Percentiles rank a stretch among this genome's conserved stretches.
Conservation (phyloP, 1,284 basidiomycete genomes). For the Mycena citricolor region DNA sequence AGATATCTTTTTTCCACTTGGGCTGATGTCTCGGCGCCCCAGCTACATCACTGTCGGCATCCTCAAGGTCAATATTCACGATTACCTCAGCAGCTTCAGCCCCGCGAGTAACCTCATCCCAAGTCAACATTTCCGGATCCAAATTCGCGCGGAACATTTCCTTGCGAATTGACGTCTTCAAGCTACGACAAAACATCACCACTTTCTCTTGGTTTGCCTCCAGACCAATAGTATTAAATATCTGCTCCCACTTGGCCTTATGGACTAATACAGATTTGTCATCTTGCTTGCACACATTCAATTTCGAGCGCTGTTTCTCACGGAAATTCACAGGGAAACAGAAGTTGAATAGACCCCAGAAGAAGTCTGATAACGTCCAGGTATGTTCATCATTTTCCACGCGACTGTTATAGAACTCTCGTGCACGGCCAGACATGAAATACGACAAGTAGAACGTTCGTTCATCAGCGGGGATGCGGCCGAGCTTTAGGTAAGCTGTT, state of each 20-base stretch:
- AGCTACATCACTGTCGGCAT: no score
- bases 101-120: conserved; percentile 5
- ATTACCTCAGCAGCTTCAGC: conserved; percentile 4
- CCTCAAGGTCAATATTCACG: not conserved
- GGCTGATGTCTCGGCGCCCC: no score
- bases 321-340: conserved; percentile 43
- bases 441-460: conserved; percentile 29
- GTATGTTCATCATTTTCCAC: conserved; percentile 24
- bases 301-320: conserved; percentile 15
- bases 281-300: not conserved
- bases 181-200: conserved; percentile 10
- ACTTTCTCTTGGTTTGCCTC: conserved; percentile 11
- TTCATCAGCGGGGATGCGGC: conserved; percentile 23
- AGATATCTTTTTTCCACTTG: no score
- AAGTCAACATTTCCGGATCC: conserved; percentile 1
- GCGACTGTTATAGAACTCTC: conserved; percentile 38
- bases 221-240: conserved; percentile 10
- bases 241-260: conserved; percentile 3
- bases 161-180: not conserved
- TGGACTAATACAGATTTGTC: not conserved
- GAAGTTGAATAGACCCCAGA: conserved; percentile 40
- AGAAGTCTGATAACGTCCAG: conserved; percentile 32
- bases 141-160: conserved; percentile 7
- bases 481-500: conserved; percentile 30
- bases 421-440: conserved; percentile 35